phyloP scores from a whole-genome alignment of 208 protist genomes.

The Acanthamoeba healyi region DNA sequence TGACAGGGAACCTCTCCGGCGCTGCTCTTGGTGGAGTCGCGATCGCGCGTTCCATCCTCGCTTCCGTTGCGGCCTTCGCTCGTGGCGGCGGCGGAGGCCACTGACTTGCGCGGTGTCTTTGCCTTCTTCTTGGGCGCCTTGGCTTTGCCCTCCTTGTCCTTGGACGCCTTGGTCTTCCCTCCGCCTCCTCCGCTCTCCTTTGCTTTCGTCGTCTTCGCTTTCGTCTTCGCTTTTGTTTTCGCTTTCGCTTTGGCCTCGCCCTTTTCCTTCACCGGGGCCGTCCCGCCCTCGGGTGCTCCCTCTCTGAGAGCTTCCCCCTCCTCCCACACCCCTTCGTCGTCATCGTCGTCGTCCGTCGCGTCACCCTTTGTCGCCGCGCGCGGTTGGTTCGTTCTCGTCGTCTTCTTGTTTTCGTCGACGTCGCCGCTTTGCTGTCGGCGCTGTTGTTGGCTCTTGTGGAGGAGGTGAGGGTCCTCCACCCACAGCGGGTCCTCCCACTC shows the following conservation, averaged over 20 bases:
- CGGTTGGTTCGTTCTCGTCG: not conserved
- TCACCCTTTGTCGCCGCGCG: not conserved
- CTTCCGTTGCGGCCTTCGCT: not conserved
- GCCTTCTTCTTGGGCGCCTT: not conserved
- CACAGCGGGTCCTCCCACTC: slow-evolving; percentile 47
- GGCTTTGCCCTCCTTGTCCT: not conserved
- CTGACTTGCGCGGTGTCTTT: not conserved
- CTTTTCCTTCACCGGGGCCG: not conserved
- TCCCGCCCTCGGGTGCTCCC: too few relatives aligned
- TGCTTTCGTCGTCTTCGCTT: not conserved
- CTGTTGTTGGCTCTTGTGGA: not conserved
- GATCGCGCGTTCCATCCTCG: not conserved
- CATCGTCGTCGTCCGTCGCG: not conserved
- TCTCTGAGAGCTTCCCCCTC: too few relatives aligned
- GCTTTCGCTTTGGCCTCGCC: not conserved
- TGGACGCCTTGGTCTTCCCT: not conserved
- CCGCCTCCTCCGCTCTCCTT: not conserved
- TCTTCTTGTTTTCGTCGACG: not conserved
- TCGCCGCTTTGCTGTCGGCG: not conserved
- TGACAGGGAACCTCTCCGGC: too few relatives aligned
- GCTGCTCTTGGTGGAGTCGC: not conserved
- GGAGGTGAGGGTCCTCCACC: slow-evolving; percentile 17
- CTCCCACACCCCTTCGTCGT: not conserved
- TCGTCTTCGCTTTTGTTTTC: not conserved
- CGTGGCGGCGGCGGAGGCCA: not conserved